phyloP scores from a whole-genome alignment of 352 stramenopile species.

The Globisporangium polare region DNA sequence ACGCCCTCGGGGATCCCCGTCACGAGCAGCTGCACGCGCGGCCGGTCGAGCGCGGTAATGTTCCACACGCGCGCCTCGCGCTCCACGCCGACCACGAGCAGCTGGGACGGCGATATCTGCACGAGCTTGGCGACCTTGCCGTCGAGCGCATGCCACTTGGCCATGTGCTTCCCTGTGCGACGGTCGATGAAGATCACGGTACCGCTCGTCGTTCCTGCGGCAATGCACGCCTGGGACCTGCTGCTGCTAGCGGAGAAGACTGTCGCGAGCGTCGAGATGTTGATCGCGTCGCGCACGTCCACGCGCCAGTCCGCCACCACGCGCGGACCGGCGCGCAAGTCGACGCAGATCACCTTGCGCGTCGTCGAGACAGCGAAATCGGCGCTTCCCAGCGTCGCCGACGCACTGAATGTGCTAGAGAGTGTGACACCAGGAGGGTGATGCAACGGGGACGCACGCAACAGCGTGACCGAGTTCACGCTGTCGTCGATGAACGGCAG shows the following conservation, averaged over 20 bases:
- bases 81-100: conserved; percentile 60
- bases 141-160: conserved; percentile 58
- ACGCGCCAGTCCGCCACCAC: conserved; percentile 66
- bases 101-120: conserved; percentile 49
- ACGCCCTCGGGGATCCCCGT: conserved; percentile 52
- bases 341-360: conserved; percentile 42
- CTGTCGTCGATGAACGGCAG: conserved; percentile 52
- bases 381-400: conserved; percentile 16
- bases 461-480: conserved; percentile 34
- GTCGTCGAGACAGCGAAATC: conserved; percentile 53
- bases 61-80: conserved; percentile 68
- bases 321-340: conserved; percentile 36
- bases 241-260: conserved; percentile 22
- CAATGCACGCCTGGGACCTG: conserved; percentile 26
- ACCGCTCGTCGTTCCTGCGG: conserved; percentile 35
- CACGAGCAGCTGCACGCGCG: conserved; percentile 42
- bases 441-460: conserved; percentile 20
- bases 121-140: conserved; percentile 38
- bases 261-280: conserved; percentile 34
- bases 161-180: conserved; percentile 41
- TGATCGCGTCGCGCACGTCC: conserved; percentile 32
- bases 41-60: conserved; percentile 22
- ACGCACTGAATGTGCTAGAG: not conserved
- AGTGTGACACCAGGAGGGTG: not conserved
- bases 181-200: conserved; percentile 48